Base-by-base conservation (phyloP, 2,329 filamentous ascomycete genomes). In the Monilinia aucupariae region DNA sequence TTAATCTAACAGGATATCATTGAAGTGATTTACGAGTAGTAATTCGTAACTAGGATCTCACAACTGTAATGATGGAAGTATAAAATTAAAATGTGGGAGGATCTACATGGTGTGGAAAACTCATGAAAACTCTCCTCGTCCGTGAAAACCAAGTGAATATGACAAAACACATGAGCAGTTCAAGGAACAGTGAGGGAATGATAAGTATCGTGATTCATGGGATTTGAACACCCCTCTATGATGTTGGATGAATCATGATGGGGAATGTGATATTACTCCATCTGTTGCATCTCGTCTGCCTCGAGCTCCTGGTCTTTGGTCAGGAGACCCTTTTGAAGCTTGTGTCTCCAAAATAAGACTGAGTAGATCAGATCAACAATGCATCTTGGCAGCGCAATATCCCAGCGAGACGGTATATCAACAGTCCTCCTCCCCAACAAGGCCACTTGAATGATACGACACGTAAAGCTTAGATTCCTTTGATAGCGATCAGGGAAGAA, bases 321-420 rank as follows among this genome's bases (percentile, higher is more conserved):
- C 50, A 99, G 81, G 71, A 99, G 92, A 0, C 92, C 92, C 75
- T 96, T 96, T 74, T 99, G 94, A 41, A 99, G 85, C 75, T 92
- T 91, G 77, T 99, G 93, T 67, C 94, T 89, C 47, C 97, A 83
- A 76, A 96, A 97, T 39, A 97, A 79, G n/a, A 99, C n/a, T n/a
- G n/a, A n/a, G n/a, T n/a, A n/a, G n/a, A n/a, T n/a, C n/a, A n/a
- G 30, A 47, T 56, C 27, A 47, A 34, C 34, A 56, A 34, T 47
- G 54, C 27, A 45, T 12, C 41, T 56, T 56, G 41, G 20, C 41
- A 27, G 27, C 27, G n/a, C 9, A n/a, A 47, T 34, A 7, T 47
- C 20, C n/a, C 54, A 47, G 54, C 41, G 27, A n/a, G 47, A 47
- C 20, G 27, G 27, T 25, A 47, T 47, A 47, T 34, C n/a, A 56